Evolutionary conservation across 345 rosid species (phyloP), one percentile per base, ranked within the genome.

Genomic region (Pugionium cornutum): DNA sequence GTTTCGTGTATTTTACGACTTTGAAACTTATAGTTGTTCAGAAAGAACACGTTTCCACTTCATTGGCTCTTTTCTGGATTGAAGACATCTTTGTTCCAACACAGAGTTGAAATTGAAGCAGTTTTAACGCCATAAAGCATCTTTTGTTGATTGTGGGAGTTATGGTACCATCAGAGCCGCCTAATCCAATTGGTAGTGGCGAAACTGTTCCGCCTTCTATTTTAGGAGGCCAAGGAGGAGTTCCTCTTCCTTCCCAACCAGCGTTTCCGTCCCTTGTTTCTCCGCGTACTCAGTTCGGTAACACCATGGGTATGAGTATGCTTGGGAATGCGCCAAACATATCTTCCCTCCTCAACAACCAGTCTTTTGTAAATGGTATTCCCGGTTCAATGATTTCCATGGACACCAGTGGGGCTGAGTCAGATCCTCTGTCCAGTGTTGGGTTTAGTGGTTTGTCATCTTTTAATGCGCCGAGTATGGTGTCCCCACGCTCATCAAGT

Each of bases 141-240:
- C 43, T 48, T 51, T 53, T n/a, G 48, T 67, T 76, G 65, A 63
- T 75, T 62, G 45, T 33, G 11, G 53, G 69, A 83, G 70, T n/a
- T 58, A 95, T 95, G 99, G 84, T 87, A 44, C 94, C 89, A 36
- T 82, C 97, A 41, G 99, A 97, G 69, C 81, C 86, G 58, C 81
- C 94, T 34, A 79, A 85, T 61, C 91, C 97, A 7, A 78, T 84
- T 60, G 92, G 96, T 49, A 84, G 89, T 70, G 82, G 87, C 39
- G 97, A 84, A 76, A 74, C 84, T 44, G 87, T 79, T 72, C 67
- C 88, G 4, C 77, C 96, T 62, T 82, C 95, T 1, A 81, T 87
- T 33, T 65, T 92, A 83, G 96, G 98, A 69, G 62, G 79, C 31
- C 96, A 87, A 75, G 96, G 96, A 39, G 90, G 89, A 83, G 62